A percentile compares a stretch with the other conserved stretches of the same genome.
These are phyloP conservation scores for Knufia fluminis DNA, from an alignment of 2,329 filamentous ascomycete genomes.

Conservation along the genomic window DNA sequence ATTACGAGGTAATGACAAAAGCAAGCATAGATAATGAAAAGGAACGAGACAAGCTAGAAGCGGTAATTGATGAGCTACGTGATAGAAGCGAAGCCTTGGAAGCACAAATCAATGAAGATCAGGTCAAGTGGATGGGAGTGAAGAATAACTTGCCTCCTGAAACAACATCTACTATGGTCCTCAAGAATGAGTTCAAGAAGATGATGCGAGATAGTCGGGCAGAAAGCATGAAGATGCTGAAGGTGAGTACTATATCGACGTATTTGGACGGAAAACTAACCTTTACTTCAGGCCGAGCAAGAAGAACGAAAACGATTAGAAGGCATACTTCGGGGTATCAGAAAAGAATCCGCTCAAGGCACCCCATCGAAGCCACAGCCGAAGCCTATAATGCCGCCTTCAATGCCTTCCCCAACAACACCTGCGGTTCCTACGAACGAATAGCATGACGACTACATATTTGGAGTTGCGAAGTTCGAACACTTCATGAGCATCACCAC, in stretches of 20 bases:
- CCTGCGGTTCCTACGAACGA: not conserved
- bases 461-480: too few relatives aligned
- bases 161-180: constrained; percentile 56
- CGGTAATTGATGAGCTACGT: constrained; percentile 52
- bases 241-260: constrained; percentile 41
- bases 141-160: constrained; percentile 39
- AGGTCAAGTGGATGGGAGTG: constrained; percentile 55
- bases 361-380: not conserved
- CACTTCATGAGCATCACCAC: too few relatives aligned
- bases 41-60: constrained; percentile 57
- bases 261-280: constrained; percentile 8
- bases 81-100: constrained; percentile 57
- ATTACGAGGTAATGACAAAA: constrained; percentile 62
- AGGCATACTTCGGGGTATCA: constrained; percentile 46
- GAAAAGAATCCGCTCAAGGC: constrained; percentile 31
- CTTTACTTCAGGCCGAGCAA: constrained; percentile 52
- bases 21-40: constrained; percentile 63
- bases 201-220: constrained; percentile 66
- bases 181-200: constrained; percentile 69
- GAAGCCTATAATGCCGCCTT: not conserved
- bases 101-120: constrained; percentile 56
- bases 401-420: too few relatives aligned
- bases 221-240: constrained; percentile 55
- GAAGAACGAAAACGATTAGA: constrained; percentile 61
- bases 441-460: not conserved